Percentiles rank a stretch among this genome's conserved stretches.
Evolutionary conservation across 768 basidiomycete genomes (phyloP).

Genomic region (Kwoniella sp.): DNA sequence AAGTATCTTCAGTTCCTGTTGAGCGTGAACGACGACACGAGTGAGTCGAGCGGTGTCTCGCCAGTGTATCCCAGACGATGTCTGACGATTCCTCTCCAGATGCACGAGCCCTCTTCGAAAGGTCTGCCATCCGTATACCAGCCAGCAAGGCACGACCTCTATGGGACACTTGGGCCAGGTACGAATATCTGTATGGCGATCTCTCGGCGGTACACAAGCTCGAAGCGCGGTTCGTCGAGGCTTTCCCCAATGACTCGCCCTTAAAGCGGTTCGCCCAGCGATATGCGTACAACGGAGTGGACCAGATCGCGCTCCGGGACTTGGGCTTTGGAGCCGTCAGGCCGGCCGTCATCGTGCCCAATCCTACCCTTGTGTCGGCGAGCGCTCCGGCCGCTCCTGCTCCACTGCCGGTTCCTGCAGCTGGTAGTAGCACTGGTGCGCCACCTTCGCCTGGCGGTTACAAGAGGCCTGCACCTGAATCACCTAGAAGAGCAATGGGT

Average conservation of each 20-base stretch:
- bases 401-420: slow-evolving; percentile 13
- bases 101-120: slow-evolving; percentile 91
- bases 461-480: slow-evolving; percentile 11
- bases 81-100: slow-evolving; percentile 55
- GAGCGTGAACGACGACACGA: slow-evolving; percentile 89
- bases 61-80: neutral
- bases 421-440: slow-evolving; percentile 1
- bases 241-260: slow-evolving; percentile 78
- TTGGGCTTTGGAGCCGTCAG: slow-evolving; percentile 63
- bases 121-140: slow-evolving; percentile 71
- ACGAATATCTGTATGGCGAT: slow-evolving; percentile 94
- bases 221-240: slow-evolving; percentile 80
- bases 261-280: slow-evolving; percentile 82
- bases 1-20: slow-evolving; percentile 90
- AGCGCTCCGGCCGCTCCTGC: neutral
- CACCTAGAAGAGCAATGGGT: neutral
- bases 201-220: slow-evolving; percentile 80
- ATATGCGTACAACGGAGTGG: slow-evolving; percentile 73
- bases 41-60: slow-evolving; percentile 56
- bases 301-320: slow-evolving; percentile 83
- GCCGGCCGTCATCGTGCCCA: neutral
- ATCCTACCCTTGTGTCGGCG: too few species aligned
- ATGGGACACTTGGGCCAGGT: slow-evolving; percentile 94
- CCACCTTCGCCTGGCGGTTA: slow-evolving; percentile 12
- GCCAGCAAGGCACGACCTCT: slow-evolving; percentile 74